phyloP scores from a whole-genome alignment of 2,329 filamentous ascomycete species.

The Didymosphaeria variabile region DNA sequence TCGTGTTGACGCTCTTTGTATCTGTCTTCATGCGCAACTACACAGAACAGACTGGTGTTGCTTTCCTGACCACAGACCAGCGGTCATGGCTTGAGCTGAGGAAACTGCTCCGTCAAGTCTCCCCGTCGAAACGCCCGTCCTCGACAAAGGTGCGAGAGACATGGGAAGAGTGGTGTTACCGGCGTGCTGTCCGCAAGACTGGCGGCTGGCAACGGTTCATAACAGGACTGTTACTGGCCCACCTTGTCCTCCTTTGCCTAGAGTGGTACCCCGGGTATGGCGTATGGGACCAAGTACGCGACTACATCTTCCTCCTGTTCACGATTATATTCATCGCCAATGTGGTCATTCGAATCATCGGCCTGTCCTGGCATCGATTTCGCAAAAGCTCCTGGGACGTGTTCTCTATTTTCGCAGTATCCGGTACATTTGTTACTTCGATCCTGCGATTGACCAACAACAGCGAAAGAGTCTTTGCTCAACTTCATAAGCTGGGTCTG shows the following conservation, averaged over 20 bases:
- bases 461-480: slow-evolving; percentile 68
- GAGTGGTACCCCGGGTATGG: slow-evolving; percentile 82
- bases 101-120: slow-evolving; percentile 90
- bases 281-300: slow-evolving; percentile 76
- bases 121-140: slow-evolving; percentile 90
- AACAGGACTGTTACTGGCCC: slow-evolving; percentile 80
- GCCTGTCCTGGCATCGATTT: slow-evolving; percentile 91
- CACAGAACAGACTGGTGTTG: slow-evolving; percentile 96
- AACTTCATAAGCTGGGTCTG: slow-evolving; percentile 92
- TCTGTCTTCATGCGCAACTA: slow-evolving; percentile 99
- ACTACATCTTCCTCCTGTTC: slow-evolving; percentile 80
- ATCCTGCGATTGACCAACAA: slow-evolving; percentile 74
- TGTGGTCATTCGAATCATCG: slow-evolving; percentile 82
- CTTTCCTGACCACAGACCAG: slow-evolving; percentile 93
- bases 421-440: slow-evolving; percentile 83
- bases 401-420: slow-evolving; percentile 82
- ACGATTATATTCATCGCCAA: slow-evolving; percentile 85
- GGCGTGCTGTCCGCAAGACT: slow-evolving; percentile 90
- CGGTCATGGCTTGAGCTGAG: slow-evolving; percentile 95
- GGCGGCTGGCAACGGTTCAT: slow-evolving; percentile 89
- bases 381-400: slow-evolving; percentile 94
- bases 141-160: slow-evolving; percentile 74
- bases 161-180: slow-evolving; percentile 95
- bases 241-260: slow-evolving; percentile 81
- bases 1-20: slow-evolving; percentile 95